Percentiles rank a stretch among this genome's conserved stretches.
Evolutionary conservation across 305 asterid genomes (phyloP).

Genomic region (Solanum hybrid): DNA sequence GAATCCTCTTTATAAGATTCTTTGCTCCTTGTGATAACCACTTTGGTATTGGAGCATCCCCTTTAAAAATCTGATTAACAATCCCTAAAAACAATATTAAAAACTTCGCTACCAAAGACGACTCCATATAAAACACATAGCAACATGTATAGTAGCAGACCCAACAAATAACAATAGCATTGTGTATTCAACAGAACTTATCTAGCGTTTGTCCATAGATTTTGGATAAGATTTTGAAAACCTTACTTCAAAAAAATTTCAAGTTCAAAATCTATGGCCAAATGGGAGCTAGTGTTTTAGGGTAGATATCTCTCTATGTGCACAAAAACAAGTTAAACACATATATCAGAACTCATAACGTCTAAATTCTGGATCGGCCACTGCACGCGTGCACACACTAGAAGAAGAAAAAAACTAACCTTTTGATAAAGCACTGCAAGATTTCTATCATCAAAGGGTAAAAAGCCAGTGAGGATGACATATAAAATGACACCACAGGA

Average conservation of each 20-base stretch:
- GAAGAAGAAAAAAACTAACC: slow-evolving; percentile 22
- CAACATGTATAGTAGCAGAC: not conserved
- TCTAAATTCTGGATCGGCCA: not conserved
- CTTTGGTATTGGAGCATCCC: slow-evolving; percentile 69
- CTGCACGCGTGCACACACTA: not conserved
- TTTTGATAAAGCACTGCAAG: slow-evolving; percentile 91
- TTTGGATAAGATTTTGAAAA: not conserved
- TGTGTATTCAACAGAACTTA: not conserved
- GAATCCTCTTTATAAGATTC: slow-evolving; percentile 66
- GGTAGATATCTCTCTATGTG: not conserved
- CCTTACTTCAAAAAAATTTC: not conserved
- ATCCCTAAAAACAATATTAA: slow-evolving; percentile 1
- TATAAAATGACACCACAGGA: slow-evolving; percentile 88
- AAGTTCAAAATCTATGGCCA: not conserved
- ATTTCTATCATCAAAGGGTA: slow-evolving; percentile 93
- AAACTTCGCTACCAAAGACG: not conserved
- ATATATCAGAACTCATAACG: not conserved
- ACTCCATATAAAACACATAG: not conserved
- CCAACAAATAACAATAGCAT: not conserved
- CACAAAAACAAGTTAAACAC: not conserved
- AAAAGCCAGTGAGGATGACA: slow-evolving; percentile 82
- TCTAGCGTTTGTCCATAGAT: not conserved
- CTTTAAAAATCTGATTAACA: slow-evolving; percentile 63
- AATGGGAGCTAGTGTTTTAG: not conserved
- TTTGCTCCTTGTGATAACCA: slow-evolving; percentile 79